Evolutionary conservation across 148 eudicot species (phyloP), one percentile per base, ranked within the genome.

Genomic region (Fagopyrum esculentum): DNA sequence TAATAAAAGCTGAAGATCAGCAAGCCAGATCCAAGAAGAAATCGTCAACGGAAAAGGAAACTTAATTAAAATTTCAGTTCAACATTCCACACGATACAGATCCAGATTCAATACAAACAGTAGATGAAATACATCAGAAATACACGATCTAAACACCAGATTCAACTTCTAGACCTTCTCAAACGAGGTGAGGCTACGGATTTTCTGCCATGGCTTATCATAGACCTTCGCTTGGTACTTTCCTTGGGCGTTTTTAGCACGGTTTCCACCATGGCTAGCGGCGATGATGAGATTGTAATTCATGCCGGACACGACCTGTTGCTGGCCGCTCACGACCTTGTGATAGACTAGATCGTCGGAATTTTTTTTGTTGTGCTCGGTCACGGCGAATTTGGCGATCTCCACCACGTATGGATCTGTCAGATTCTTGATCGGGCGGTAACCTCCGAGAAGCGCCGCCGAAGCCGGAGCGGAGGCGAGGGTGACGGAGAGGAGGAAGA

Each of bases 261-360:
- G 79, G 57, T 13, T 13, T 16, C 5, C 9, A 26, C 83, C 86
- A 55, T 82, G 79, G 45, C 69, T 78, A 9, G 91, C 93, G 15
- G 77, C 12, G 46, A 89, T 76, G 6, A 57, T 46, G 0, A 90
- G 79, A 26, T 74, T 72, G 76, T 84, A 90, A 75, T 84, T 83
- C 7, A 45, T 78, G 13, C 94, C 94, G 4, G 88, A 73, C 2
- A 86, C 91, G 44, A 82, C 91, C 57, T 87, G 91, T 0, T 73
- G 66, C 64, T 83, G 83, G 2, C 86, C 94, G 43, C 55, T 75
- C 1, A 83, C 55, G 43, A 85, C 78, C 6, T 35, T 72, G 6
- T n/a, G 73, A 64, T 52, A 77, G 15, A 3, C 26, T 17, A 83
- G 79, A 7, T 68, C 26, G n/a, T 49, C 19, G 3, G 69, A 69